Percentiles rank a stretch among this genome's conserved stretches.
Conservation (phyloP, 495 filamentous ascomycete species). For the Thozetella sp. region DNA sequence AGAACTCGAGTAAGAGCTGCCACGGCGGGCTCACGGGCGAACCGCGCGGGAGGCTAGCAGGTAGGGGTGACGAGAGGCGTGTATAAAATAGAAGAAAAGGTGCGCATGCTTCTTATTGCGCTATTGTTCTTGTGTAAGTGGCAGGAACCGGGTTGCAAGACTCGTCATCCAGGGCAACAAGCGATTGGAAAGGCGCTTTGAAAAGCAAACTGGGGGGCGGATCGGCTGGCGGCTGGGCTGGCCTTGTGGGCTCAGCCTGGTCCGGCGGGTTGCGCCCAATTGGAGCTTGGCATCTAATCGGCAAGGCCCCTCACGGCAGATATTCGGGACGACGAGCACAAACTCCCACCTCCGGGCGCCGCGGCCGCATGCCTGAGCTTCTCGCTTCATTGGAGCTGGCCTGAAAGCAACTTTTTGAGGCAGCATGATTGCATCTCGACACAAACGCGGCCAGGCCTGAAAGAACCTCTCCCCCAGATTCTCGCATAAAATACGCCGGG, state of each 20-base stretch:
- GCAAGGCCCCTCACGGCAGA: not conserved
- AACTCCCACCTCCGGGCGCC: no score
- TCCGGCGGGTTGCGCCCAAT: not conserved
- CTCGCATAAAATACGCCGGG: not conserved
- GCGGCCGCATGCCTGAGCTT: not conserved
- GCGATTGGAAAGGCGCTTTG: not conserved
- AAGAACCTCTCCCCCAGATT: no score
- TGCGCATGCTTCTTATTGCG: not conserved
- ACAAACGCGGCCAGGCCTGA: not conserved
- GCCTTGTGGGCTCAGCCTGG: constrained; percentile 3
- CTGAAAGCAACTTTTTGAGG: not conserved
- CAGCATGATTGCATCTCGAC: not conserved
- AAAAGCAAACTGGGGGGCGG: not conserved
- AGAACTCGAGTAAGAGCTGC: no score
- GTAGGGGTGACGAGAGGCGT: not conserved
- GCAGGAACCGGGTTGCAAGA: not conserved
- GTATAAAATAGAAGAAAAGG: not conserved
- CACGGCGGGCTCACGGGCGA: no score
- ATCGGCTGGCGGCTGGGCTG: not conserved
- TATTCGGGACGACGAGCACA: not conserved
- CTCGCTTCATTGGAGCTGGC: not conserved
- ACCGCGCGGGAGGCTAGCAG: not conserved
- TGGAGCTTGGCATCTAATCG: not conserved
- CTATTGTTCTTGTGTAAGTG: not conserved
- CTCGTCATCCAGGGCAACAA: not conserved